Percentiles rank a stretch among this genome's conserved stretches.
phyloP scores from a whole-genome alignment of 2,329 filamentous ascomycete genomes.

The Fusarium annulatum region DNA sequence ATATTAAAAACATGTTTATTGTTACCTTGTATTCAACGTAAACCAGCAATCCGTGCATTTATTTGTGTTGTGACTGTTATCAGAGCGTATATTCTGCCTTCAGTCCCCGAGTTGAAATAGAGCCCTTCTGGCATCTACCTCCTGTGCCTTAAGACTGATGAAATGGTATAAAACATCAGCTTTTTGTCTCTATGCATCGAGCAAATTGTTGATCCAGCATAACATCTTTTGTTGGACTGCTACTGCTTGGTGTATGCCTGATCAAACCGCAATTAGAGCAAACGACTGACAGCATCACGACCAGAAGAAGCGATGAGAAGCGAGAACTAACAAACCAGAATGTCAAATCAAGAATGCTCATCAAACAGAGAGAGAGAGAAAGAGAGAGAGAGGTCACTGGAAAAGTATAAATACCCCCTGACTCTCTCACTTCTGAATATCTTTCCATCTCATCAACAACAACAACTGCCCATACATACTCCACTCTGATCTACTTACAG shows the following conservation, averaged over 20 bases:
- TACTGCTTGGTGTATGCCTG: not conserved
- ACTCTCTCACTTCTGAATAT: not conserved
- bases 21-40: not conserved
- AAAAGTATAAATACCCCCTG: constrained; percentile 22
- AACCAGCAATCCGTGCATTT: not conserved
- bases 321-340: not conserved
- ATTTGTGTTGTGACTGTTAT: not conserved
- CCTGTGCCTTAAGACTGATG: too few relatives aligned
- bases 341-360: not conserved
- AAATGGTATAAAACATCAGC: not conserved
- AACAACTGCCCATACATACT: not conserved
- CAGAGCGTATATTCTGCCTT: not conserved
- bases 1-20: not conserved
- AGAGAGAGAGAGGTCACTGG: too few relatives aligned
- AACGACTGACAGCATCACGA: not conserved
- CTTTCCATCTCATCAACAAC: not conserved
- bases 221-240: not conserved
- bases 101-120: not conserved
- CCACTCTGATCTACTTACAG: not conserved
- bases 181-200: too few relatives aligned
- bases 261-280: not conserved
- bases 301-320: not conserved
- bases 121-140: not conserved
- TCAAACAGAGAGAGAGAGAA: not conserved
- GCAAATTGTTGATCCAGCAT: not conserved